Evolutionary conservation across 2,329 filamentous ascomycete species (phyloP), one percentile per base, ranked within the genome.

Genomic region (Elsinoe fawcettii): DNA sequence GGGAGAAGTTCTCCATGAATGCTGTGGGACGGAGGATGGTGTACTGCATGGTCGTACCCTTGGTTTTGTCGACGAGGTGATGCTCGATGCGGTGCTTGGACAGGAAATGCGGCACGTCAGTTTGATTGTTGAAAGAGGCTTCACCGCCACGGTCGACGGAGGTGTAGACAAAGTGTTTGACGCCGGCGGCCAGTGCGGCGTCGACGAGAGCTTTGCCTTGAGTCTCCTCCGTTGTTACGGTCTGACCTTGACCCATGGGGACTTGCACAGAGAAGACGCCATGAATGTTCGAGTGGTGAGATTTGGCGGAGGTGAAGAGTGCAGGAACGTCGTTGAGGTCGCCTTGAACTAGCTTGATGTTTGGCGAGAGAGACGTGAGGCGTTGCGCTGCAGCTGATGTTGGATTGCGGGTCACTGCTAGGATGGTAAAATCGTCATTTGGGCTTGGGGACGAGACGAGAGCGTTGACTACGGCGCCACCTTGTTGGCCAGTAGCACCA

Each of bases 121-220:
- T 85, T 0, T 76, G 71, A 60, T 76, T 77, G 3, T 75, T 74
- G 63, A 78, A 76, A 37, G 22, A 30, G 2, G 70, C 69, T 18
- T 79, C 75, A 43, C 83, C 82, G 43, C 82, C 81, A 37, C 84
- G 80, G 61, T 87, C 84, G 27, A 84, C 80, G 41, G 76, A 80
- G 30, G 75, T 77, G 69, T 84, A 85, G 30, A 86, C 77, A 63
- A 86, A 84, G 63, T 81, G 76, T 55, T 74, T 73, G 51, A 86
- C 80, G 12, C 73, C 73, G 37, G 77, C 66, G 20, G 74, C 73
- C 56, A 85, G 63, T 1, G 79, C 73, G 23, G 75, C 77, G 60
- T 85, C 80, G 57, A 86, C 71, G 2, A 86, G 69, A 0, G 69
- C 72, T 27, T 75, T 81, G 55, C 82, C 83, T 67, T 86, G 82